These are phyloP conservation scores for Ceratobasidium theobromae DNA, from an alignment of 1,284 basidiomycete species.

Conservation along the genomic window DNA sequence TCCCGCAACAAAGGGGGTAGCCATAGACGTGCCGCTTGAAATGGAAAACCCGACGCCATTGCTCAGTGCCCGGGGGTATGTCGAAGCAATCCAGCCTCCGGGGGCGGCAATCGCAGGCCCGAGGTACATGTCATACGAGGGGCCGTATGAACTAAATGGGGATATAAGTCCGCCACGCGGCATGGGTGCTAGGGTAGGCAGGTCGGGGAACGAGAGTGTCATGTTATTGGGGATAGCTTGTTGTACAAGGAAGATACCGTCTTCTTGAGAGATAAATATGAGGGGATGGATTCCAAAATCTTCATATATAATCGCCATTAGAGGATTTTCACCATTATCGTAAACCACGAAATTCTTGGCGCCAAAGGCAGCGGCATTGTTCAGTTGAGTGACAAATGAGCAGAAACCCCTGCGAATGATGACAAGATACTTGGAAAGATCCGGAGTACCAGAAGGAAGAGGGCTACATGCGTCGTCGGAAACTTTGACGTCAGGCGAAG, in stretches of 20 bases:
- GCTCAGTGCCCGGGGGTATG: conserved; percentile 51
- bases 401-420: conserved; percentile 57
- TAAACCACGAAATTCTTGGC: conserved; percentile 55
- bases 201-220: conserved; percentile 53
- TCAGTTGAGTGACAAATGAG: conserved; percentile 51
- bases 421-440: conserved; percentile 52
- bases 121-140: conserved; percentile 60
- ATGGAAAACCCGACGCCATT: conserved; percentile 48
- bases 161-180: conserved; percentile 57
- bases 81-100: conserved; percentile 64
- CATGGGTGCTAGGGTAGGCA: conserved; percentile 45
- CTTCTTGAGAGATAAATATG: conserved; percentile 33
- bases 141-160: conserved; percentile 59
- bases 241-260: conserved; percentile 45
- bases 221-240: conserved; percentile 47
- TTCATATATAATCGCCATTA: conserved; percentile 10
- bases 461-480: conserved; percentile 56
- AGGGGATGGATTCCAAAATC: conserved; percentile 31
- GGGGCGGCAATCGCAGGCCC: conserved; percentile 61
- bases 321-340: conserved; percentile 36
- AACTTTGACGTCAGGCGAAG: conserved; percentile 39
- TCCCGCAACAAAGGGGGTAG: conserved; percentile 61
- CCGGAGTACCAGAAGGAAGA: conserved; percentile 54
- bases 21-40: conserved; percentile 49
- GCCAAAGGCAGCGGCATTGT: conserved; percentile 55